Conservation (phyloP, 805 yeast genomes). For the Kazachstania taianensis region DNA sequence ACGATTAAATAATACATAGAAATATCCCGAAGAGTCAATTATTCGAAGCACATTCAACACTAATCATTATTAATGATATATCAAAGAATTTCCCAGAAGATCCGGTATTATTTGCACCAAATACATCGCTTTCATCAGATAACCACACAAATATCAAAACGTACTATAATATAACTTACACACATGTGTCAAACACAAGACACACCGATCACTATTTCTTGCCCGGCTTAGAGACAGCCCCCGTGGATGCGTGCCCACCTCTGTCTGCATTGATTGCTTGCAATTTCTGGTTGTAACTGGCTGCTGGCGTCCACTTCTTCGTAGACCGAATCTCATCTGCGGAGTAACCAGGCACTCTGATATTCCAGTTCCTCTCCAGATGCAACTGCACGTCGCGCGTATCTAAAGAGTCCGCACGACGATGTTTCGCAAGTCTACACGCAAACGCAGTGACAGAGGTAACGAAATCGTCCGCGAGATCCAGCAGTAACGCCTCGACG, state of each 20-base stretch:
- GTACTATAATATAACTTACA: too few relatives aligned
- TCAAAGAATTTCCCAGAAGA: too few relatives aligned
- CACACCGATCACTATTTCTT: too few relatives aligned
- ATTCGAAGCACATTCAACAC: too few relatives aligned
- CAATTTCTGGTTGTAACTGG: conserved; percentile 53
- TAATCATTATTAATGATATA: too few relatives aligned
- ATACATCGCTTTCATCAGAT: too few relatives aligned
- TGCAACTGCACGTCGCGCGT: conserved; percentile 86
- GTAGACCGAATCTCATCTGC: conserved; percentile 81
- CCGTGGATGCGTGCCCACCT: conserved; percentile 2
- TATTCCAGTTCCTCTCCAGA: conserved; percentile 88
- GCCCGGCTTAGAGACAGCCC: background rate
- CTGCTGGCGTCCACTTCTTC: conserved; percentile 60
- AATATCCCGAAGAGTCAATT: too few relatives aligned
- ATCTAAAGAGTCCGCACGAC: conserved; percentile 80
- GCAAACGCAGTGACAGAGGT: conserved; percentile 87
- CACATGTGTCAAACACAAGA: too few relatives aligned
- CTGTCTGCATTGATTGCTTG: conserved; percentile 33
- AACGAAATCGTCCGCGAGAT: conserved; percentile 92
- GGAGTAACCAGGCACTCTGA: conserved; percentile 85
- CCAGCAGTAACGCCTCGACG: conserved; percentile 82
- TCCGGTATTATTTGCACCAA: too few relatives aligned
- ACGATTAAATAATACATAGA: background rate
- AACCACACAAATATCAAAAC: too few relatives aligned
- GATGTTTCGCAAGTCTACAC: conserved; percentile 87